Evolutionary conservation across 1,284 basidiomycete species (phyloP), one percentile per base, ranked within the genome.

Genomic region (Rhizoctonia solani): DNA sequence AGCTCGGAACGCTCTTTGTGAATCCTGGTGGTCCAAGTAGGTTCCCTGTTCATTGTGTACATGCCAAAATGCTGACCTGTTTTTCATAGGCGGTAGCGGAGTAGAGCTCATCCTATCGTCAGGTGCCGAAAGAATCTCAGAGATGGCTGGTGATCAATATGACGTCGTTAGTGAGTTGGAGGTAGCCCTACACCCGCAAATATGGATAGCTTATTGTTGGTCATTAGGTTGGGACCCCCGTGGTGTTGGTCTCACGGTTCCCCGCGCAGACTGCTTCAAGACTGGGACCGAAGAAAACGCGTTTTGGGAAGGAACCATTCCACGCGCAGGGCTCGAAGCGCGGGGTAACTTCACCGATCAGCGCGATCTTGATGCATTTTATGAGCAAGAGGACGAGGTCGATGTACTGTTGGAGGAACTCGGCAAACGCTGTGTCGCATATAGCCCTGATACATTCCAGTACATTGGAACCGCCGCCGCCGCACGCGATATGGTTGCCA

Each of bases 201-300:
- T 34, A 19, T n/a, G n/a, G 1, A 6, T 27, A 46, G 16, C 56
- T 14, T n/a, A n/a, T n/a, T 23, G 9, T 19, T 8, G 29, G 44
- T 16, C 32, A 5, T 52, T 32, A 66, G 63, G 63, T 32, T 67
- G 66, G 66, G 66, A 67, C 21, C 66, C 66, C 27, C 66, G 66
- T 14, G 66, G 66, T 27, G 25, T 67, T 2, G 55, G 55, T 8
- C 11, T 9, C 2, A 56, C 66, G 6, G 16, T 49, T 16, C 66
- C 66, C 6, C 29, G 29, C n/a, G 54, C 44, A n/a, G 39, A 56
- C 23, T 67, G 66, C 32, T 67, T 67, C 23, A 2, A 19, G 49
- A 39, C 54, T 21, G 54, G 46, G 3, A 53, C 66, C 1, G 66
- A 56, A 23, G 66, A 56, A 32, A 50, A 49, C 21, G 19, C 27